Evolutionary conservation across 2,329 filamentous ascomycete genomes (phyloP).

Genomic region (Akanthomyces muscarius): DNA sequence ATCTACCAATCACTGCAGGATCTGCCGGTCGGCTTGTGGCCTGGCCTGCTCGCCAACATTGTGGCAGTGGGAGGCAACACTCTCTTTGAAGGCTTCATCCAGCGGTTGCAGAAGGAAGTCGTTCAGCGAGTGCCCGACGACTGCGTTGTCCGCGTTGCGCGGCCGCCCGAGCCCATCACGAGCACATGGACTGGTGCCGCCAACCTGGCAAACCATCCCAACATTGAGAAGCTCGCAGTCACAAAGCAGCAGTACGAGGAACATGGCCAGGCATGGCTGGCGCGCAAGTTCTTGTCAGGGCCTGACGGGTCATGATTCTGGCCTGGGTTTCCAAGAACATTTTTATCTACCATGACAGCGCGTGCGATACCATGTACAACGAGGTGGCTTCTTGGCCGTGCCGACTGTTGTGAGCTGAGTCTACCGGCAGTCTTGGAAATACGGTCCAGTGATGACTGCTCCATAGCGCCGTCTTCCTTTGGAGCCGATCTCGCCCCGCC

Average conservation of each 20-base stretch:
- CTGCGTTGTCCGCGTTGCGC: constrained; percentile 70
- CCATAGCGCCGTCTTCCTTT: too few relatives aligned
- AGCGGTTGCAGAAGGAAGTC: constrained; percentile 72
- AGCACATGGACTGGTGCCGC: constrained; percentile 86
- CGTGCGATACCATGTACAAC: too few relatives aligned
- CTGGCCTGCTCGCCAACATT: constrained; percentile 79
- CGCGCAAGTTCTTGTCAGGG: constrained; percentile 60
- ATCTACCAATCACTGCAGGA: constrained; percentile 72
- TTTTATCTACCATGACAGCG: background rate
- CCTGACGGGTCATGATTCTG: constrained; percentile 21
- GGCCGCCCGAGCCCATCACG: constrained; percentile 67
- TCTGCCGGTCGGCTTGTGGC: constrained; percentile 79
- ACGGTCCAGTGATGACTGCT: too few relatives aligned
- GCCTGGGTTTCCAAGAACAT: background rate
- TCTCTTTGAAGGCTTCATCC: constrained; percentile 73
- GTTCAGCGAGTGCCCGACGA: constrained; percentile 69
- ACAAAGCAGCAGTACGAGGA: constrained; percentile 90
- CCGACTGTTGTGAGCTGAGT: too few relatives aligned
- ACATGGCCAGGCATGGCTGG: constrained; percentile 70
- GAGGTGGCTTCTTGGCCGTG: too few relatives aligned
- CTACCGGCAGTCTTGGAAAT: too few relatives aligned
- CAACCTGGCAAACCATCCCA: constrained; percentile 64
- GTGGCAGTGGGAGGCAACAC: constrained; percentile 85
- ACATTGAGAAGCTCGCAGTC: constrained; percentile 67
- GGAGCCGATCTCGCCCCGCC: background rate